Base-by-base conservation (phyloP, 2,329 filamentous ascomycete genomes). In the Aureobasidium sp. region DNA sequence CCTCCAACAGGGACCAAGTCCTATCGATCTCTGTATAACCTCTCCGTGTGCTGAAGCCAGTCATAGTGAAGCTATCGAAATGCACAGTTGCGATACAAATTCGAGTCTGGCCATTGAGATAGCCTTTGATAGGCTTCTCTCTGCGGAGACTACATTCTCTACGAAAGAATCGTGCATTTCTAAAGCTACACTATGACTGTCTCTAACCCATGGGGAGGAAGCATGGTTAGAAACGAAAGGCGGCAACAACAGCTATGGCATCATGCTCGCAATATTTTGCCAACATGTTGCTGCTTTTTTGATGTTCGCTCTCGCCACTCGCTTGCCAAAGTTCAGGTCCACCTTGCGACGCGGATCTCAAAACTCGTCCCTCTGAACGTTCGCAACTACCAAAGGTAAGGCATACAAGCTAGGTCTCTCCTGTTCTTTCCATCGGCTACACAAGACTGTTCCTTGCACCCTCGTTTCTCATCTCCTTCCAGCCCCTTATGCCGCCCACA, bases 281-380 rank as follows among this genome's bases (percentile, higher is more conserved):
- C 53, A 2, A 34, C 11, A 25, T 11, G 41, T 34, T 21, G n/a
- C 39, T 57, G 39, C 53, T 57, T 57, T 55, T 55, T 36, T 57
- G 53, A 45, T 57, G 29, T 45, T 57, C 39, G 50, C 37, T 45
- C n/a, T 57, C 36, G 53, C 53, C 53, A 57, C 39, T 44, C 53
- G 53, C 29, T 41, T 36, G 30, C 13, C 47, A 50, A 50, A 36
- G 4, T 44, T 45, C n/a, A 45, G 53, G 11, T 57, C 53, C 53
- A 57, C 53, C 41, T 57, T 21, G 30, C 53, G 21, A 45, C 39
- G 53, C 41, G n/a, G 2, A 45, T 57, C 39, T n/a, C 25, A 45
- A 15, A n/a, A 29, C 32, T 42, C 21, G 25, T 41, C 50, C 5
- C 21, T 21, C 21, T 21, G 21, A 21, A 21, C 21, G 21, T 15